phyloP scores from a whole-genome alignment of 495 filamentous ascomycete genomes.

The Annulohypoxylon maeteangense region DNA sequence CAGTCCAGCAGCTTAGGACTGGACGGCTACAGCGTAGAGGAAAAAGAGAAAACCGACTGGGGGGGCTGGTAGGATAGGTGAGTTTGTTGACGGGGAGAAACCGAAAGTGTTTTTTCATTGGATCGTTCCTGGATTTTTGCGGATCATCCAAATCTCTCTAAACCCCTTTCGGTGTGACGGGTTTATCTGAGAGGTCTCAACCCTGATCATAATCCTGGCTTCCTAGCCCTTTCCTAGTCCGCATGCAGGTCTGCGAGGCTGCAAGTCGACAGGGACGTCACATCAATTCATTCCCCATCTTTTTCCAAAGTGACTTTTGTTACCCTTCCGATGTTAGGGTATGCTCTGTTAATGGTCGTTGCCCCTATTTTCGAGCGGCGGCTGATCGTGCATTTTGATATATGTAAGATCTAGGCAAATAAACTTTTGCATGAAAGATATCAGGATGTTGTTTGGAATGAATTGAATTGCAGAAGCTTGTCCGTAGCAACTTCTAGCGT shows the following conservation, averaged over 20 bases:
- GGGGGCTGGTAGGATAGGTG: background rate
- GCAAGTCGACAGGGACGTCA: conserved; percentile 37
- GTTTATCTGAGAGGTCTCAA: conserved; percentile 17
- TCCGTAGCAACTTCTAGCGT: background rate
- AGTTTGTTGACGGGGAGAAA: conserved; percentile 43
- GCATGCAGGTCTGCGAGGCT: conserved; percentile 35
- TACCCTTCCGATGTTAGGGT: background rate
- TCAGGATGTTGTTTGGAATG: background rate
- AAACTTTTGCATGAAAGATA: background rate
- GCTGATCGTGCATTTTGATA: background rate
- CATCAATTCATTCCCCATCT: conserved; percentile 22
- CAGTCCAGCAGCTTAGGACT: background rate
- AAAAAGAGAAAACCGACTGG: conserved; percentile 10
- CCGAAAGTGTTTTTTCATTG: conserved; percentile 36
- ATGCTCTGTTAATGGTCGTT: background rate
- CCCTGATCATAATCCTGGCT: conserved; percentile 9
- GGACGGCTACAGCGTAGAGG: too few relatives aligned
- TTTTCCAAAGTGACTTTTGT: conserved; percentile 19
- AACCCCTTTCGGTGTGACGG: conserved; percentile 36
- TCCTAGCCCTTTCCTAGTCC: conserved; percentile 4
- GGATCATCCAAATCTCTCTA: conserved; percentile 24
- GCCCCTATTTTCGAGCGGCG: background rate
- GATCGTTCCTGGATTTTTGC: conserved; percentile 31
- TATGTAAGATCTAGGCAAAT: background rate
- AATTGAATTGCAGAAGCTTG: background rate